A percentile compares a stretch with the other conserved stretches of the same genome.
These are phyloP conservation scores for Cladobotryum mycophilum DNA, from an alignment of 2,329 filamentous ascomycete species.

Conservation along the genomic window DNA sequence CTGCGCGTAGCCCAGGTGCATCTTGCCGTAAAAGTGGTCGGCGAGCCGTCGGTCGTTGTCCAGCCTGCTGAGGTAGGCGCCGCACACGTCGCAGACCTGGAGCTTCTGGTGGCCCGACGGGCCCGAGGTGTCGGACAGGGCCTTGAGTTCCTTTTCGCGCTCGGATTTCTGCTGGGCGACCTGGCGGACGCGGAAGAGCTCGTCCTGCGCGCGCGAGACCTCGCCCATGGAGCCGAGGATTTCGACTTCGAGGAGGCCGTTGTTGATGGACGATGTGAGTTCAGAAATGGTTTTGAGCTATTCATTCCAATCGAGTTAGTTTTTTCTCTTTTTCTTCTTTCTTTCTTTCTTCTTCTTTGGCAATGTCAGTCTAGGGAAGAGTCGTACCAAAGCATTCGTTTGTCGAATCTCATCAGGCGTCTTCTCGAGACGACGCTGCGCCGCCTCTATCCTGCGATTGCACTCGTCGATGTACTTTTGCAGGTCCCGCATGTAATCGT, in stretches of 20 bases:
- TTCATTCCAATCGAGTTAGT: not conserved
- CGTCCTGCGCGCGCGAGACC: slow-evolving; percentile 76
- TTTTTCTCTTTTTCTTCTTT: not conserved
- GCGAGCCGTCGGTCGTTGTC: slow-evolving; percentile 92
- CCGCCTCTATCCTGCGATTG: slow-evolving; percentile 85
- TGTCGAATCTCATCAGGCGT: slow-evolving; percentile 96
- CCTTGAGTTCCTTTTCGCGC: slow-evolving; percentile 81
- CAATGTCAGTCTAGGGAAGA: not conserved
- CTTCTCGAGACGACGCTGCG: slow-evolving; percentile 88
- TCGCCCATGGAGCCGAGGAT: slow-evolving; percentile 76
- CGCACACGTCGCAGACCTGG: slow-evolving; percentile 97
- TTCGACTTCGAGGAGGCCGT: slow-evolving; percentile 77
- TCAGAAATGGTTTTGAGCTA: slow-evolving; percentile 78
- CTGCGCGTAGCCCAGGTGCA: slow-evolving; percentile 96
- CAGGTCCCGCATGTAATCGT: slow-evolving; percentile 93
- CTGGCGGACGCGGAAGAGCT: slow-evolving; percentile 79
- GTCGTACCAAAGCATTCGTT: slow-evolving; percentile 69
- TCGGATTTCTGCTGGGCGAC: slow-evolving; percentile 77
- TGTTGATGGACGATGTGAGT: slow-evolving; percentile 68
- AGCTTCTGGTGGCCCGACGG: slow-evolving; percentile 95
- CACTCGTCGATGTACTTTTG: slow-evolving; percentile 96
- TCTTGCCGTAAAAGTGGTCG: slow-evolving; percentile 98
- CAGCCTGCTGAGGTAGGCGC: slow-evolving; percentile 83
- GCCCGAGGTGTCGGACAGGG: slow-evolving; percentile 83
- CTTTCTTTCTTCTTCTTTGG: no score